phyloP scores from a whole-genome alignment of 805 yeast species.

The Monosporozyma servazzii region DNA sequence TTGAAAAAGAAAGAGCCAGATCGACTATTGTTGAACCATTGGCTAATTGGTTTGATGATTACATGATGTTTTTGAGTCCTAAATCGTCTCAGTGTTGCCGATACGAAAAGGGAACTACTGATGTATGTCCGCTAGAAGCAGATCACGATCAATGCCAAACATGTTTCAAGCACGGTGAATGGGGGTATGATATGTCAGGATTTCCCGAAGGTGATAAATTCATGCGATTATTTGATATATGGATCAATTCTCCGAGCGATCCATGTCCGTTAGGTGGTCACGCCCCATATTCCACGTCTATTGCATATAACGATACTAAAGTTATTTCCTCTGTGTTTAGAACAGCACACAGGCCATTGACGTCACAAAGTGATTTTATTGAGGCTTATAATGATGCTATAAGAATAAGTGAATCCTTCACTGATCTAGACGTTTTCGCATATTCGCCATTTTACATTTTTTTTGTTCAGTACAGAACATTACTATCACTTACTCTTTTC shows the following conservation, averaged over 20 bases:
- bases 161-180: constrained; percentile 56
- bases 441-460: constrained; percentile 89
- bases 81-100: constrained; percentile 79
- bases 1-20: constrained; percentile 77
- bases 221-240: constrained; percentile 59
- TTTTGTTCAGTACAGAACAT: constrained; percentile 76
- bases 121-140: constrained; percentile 46
- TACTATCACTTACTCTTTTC: constrained; percentile 48
- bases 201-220: constrained; percentile 72
- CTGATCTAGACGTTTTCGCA: constrained; percentile 62
- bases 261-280: constrained; percentile 94
- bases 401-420: constrained; percentile 52
- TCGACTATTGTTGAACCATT: constrained; percentile 71
- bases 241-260: constrained; percentile 80
- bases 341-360: constrained; percentile 66
- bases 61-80: constrained; percentile 79
- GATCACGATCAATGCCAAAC: constrained; percentile 43
- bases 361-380: constrained; percentile 79
- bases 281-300: constrained; percentile 71
- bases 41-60: constrained; percentile 91
- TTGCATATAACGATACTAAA: constrained; percentile 36
- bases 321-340: constrained; percentile 63
- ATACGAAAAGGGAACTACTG: constrained; percentile 44
- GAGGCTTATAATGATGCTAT: constrained; percentile 65
- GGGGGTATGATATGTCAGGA: constrained; percentile 69